phyloP scores from a whole-genome alignment of 2,329 filamentous ascomycete species.

The Neopestalotiopsis sp. region DNA sequence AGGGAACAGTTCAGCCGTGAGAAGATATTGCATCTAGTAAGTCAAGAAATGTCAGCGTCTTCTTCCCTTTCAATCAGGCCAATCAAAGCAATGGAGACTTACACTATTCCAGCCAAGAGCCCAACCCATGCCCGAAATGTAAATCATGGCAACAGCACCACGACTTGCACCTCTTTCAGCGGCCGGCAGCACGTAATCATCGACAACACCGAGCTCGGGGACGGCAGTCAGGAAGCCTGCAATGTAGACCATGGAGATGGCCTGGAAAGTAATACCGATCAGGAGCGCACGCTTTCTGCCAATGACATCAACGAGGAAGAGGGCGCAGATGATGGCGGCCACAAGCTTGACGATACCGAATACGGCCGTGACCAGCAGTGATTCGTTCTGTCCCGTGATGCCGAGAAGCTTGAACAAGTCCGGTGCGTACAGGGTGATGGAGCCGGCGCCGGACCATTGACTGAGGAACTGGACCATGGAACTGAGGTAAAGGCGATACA shows the following conservation, averaged over 20 bases:
- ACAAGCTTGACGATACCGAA: constrained; percentile 78
- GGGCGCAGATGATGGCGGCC: constrained; percentile 69
- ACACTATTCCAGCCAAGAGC: constrained; percentile 66
- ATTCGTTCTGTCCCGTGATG: constrained; percentile 69
- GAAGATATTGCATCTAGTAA: constrained; percentile 72
- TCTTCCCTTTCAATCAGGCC: not conserved
- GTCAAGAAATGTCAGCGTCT: not conserved
- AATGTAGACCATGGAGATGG: constrained; percentile 66
- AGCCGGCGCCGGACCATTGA: constrained; percentile 76
- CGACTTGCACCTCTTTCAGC: constrained; percentile 62
- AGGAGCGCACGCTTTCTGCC: constrained; percentile 73
- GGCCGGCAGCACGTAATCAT: constrained; percentile 51
- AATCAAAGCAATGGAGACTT: not conserved
- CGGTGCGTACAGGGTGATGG: constrained; percentile 78
- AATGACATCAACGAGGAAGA: constrained; percentile 81
- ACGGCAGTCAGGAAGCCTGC: constrained; percentile 66
- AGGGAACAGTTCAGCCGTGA: constrained; percentile 80
- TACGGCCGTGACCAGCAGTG: constrained; percentile 74
- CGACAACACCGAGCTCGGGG: constrained; percentile 58
- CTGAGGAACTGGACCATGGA: constrained; percentile 72
- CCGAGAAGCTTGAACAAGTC: constrained; percentile 77
- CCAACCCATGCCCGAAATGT: constrained; percentile 71
- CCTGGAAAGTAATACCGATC: constrained; percentile 67
- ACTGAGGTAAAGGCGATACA: constrained; percentile 74
- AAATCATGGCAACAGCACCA: constrained; percentile 76